Base-by-base conservation (phyloP, 176 grass and related monocot species). In the Carex pumila region DNA sequence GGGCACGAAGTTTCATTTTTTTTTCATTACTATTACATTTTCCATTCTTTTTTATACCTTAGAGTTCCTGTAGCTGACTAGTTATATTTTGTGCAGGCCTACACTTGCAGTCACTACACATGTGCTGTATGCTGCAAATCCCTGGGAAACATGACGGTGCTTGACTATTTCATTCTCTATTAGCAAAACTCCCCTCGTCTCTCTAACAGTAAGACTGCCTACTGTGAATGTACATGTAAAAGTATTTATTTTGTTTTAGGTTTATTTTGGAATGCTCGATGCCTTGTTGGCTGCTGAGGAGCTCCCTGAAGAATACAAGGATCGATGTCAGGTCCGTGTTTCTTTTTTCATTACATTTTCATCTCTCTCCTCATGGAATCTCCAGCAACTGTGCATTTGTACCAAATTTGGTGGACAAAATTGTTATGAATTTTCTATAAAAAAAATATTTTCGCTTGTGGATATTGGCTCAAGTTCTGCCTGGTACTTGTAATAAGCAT, bases 231-330 rank as follows among this genome's bases (percentile, higher is more conserved):
- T 22, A 55, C 72, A 41, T 79, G 18, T 43, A 18, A 64, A 49
- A 60, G 14, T 19, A 7, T 1, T 79, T 82, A 63, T 37, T 70
- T 85, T 47, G 47, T 29, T 71, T 58, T 55, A 97, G 94, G 94
- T 97, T 57, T 97, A 97, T 75, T 97, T 97, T 79, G 94, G 94
- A 32, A 97, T 97, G 94, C 92, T 97, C 64, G 94, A 97, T 36
- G 92, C 85, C 65, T 89, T 97, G 81, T 86, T 97, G 64, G 85
- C 92, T 53, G 85, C 94, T 31, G 94, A 97, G 57, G 83, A 69
- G 56, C 94, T 97, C 72, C 94, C 94, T 0, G 94, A 92, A 83
- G 94, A 97, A 67, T 97, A 97, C 71, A 67, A 67, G 47, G 87
- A 92, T 34, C 76, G 88, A n/a, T 97, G 90, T 54, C 94, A 97